phyloP scores from a whole-genome alignment of 495 filamentous ascomycete genomes.

The Diplogelasinospora grovesii region DNA sequence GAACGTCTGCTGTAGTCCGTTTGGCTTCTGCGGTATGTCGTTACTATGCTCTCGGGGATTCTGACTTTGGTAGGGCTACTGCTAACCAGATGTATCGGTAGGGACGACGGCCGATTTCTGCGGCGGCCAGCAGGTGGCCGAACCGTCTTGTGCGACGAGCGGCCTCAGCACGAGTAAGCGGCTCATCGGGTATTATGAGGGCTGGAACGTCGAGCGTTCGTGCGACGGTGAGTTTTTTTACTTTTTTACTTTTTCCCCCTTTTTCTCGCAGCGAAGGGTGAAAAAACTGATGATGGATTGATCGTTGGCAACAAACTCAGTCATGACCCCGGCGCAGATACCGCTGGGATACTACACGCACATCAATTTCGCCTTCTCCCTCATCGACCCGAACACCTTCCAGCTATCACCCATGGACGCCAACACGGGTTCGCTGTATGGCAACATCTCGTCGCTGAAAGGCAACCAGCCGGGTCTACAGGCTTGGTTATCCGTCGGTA shows the following conservation, averaged over 20 bases:
- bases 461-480: slow-evolving; percentile 16
- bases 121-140: neutral
- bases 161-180: neutral
- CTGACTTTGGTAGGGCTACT: too few relatives aligned
- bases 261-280: too few relatives aligned
- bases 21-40: slow-evolving; percentile 4
- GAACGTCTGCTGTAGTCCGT: neutral
- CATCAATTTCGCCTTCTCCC: slow-evolving; percentile 18
- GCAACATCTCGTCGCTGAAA: slow-evolving; percentile 22
- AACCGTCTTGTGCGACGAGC: neutral
- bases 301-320: too few relatives aligned
- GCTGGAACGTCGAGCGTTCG: slow-evolving; percentile 7
- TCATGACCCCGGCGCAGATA: slow-evolving; percentile 9
- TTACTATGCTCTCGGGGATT: too few relatives aligned
- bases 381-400: slow-evolving; percentile 8
- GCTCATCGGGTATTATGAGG: slow-evolving; percentile 22
- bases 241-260: too few relatives aligned
- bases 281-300: too few relatives aligned
- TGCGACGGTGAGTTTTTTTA: slow-evolving; percentile 6
- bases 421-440: neutral
- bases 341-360: slow-evolving; percentile 13
- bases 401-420: slow-evolving; percentile 13
- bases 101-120: slow-evolving; percentile 1
- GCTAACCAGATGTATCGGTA: too few relatives aligned
- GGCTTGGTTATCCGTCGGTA: slow-evolving; percentile 28